Evolutionary conservation across 2,329 filamentous ascomycete species (phyloP).

Genomic region (Chrysosporium keratinophilum): DNA sequence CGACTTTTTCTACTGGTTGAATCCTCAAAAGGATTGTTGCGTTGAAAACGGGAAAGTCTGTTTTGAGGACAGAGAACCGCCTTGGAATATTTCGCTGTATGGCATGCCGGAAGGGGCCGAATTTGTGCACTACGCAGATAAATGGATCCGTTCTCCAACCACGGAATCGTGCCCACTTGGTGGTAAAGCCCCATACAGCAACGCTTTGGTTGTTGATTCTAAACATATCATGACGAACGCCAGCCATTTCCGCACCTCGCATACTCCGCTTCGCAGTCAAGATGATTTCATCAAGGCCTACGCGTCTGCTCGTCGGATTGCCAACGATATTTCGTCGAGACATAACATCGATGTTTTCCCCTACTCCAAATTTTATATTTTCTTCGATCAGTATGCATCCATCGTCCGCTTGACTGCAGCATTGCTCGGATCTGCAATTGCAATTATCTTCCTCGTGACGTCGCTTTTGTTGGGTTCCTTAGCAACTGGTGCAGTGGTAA

Average conservation of each 20-base stretch:
- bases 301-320: conserved; percentile 76
- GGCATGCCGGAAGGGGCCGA: conserved; percentile 94
- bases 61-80: conserved; percentile 63
- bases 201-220: conserved; percentile 68
- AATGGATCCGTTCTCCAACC: conserved; percentile 72
- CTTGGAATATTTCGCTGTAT: conserved; percentile 78
- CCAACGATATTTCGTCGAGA: conserved; percentile 58
- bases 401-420: conserved; percentile 72
- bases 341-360: conserved; percentile 82
- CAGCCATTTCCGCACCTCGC: conserved; percentile 83
- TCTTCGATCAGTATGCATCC: conserved; percentile 91
- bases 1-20: conserved; percentile 94
- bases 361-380: conserved; percentile 96
- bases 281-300: conserved; percentile 89
- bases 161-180: conserved; percentile 77
- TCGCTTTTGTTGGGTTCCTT: conserved; percentile 73
- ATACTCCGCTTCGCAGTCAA: conserved; percentile 78
- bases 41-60: conserved; percentile 61
- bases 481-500: conserved; percentile 70
- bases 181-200: conserved; percentile 75
- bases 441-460: conserved; percentile 72
- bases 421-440: conserved; percentile 71
- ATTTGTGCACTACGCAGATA: conserved; percentile 73
- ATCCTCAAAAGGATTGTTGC: conserved; percentile 71
- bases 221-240: conserved; percentile 59